Base-by-base conservation (phyloP, 306 rosid genomes). In the Sesbania bispinosa region DNA sequence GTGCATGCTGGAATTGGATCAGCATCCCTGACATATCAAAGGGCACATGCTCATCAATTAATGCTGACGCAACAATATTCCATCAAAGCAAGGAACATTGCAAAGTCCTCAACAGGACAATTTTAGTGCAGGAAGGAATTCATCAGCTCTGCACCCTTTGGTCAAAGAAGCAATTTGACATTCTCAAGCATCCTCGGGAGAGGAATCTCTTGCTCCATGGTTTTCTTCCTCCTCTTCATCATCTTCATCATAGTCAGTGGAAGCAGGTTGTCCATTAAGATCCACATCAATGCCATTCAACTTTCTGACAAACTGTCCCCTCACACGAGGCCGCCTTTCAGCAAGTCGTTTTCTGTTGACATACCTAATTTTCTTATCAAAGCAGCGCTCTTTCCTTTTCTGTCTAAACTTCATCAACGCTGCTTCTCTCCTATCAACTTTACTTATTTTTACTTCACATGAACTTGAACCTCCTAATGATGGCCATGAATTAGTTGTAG, bases 261-360 rank as follows among this genome's bases (percentile, higher is more conserved):
- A 86, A 27, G 90, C 82, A 4, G 97, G 97, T 20, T 91, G 88
- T 43, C 96, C 97, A 51, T 95, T 89, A 63, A 95, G 96, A 86
- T 95, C 97, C 23, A 95, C 96, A 71, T 79, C 62, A 13, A 88
- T 79, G 33, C 96, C 89, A 35, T 88, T 91, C 70, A 89, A 75
- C 88, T 91, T 91, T 71, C 97, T 82, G 81, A 95, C 97, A 82
- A 95, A 91, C 81, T 95, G 99, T 53, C 99, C 99, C 42, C 93
- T 86, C 4, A 95, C 89, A 14, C 99, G 96, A 38, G 96, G 97
- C 84, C 97, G 88, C 75, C 96, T 89, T 76, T 95, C 93, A 4
- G 99, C 99, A 65, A 95, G 96, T 23, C 30, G 78, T 73, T 95
- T 95, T 33, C 95, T 54, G 69, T 89, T 89, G 39, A 85, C 92